phyloP scores from a whole-genome alignment of 2,329 filamentous ascomycete species.

The Botryosphaeria dothidea region DNA sequence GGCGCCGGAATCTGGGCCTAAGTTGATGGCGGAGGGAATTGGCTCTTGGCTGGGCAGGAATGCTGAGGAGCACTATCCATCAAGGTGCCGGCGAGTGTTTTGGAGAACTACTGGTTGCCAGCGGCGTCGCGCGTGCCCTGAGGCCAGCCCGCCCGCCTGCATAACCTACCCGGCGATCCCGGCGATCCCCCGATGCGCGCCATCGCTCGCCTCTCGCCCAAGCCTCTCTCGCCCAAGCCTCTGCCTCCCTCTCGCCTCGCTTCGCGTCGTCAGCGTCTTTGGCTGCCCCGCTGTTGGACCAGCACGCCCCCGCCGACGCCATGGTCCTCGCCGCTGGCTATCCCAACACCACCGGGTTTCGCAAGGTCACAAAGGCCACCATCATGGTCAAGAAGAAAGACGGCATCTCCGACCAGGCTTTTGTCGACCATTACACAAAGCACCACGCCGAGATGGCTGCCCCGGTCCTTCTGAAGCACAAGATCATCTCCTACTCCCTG shows the following conservation, averaged over 20 bases:
- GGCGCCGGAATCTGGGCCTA: conserved; percentile 2
- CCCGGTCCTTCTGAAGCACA: conserved; percentile 45
- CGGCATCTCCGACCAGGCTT: conserved; percentile 46
- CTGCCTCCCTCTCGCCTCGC: not conserved
- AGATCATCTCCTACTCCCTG: conserved; percentile 48
- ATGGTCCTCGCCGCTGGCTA: conserved; percentile 49
- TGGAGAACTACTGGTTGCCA: not conserved
- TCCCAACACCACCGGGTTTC: conserved; percentile 45
- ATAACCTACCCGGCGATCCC: not conserved
- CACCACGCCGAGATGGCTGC: conserved; percentile 47
- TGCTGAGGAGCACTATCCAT: conserved; percentile 4
- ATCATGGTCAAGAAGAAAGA: conserved; percentile 50
- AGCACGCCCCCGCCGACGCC: no score
- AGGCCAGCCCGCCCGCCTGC: not conserved
- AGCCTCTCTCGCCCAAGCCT: not conserved
- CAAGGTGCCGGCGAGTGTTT: conserved; percentile 11
- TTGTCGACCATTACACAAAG: conserved; percentile 49
- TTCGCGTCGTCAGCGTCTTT: not conserved
- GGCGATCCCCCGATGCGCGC: not conserved
- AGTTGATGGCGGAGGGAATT: not conserved
- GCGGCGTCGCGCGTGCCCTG: not conserved
- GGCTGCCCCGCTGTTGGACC: not conserved
- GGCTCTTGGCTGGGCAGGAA: conserved; percentile 9
- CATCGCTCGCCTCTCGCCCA: not conserved
- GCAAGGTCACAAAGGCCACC: conserved; percentile 49